phyloP scores from a whole-genome alignment of 2,329 filamentous ascomycete genomes.

The Gnomoniopsis sp. region DNA sequence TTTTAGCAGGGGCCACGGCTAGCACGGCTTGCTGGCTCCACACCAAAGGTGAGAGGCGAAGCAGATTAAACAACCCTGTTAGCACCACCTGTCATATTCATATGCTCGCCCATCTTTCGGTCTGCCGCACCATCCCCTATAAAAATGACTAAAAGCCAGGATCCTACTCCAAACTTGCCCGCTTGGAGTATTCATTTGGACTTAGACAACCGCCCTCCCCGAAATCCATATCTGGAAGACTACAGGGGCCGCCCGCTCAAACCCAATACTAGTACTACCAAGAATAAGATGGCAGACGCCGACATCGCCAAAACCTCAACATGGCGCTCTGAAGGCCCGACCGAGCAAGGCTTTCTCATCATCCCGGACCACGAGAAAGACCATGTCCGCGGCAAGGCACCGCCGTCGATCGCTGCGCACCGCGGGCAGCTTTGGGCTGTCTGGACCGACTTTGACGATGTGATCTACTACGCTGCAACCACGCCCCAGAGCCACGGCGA shows the following conservation, averaged over 20 bases:
- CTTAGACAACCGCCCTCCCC: not conserved
- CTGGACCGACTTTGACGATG: slow-evolving; percentile 28
- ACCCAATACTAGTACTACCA: no score
- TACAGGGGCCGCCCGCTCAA: not conserved
- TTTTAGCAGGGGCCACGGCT: no score
- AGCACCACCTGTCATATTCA: not conserved
- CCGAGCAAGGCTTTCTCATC: slow-evolving; percentile 24
- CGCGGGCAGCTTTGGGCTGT: slow-evolving; percentile 34
- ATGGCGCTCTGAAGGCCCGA: slow-evolving; percentile 30
- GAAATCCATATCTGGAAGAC: not conserved
- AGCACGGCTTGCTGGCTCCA: not conserved
- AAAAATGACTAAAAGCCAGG: not conserved
- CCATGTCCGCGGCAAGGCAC: slow-evolving; percentile 28
- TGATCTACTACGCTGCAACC: slow-evolving; percentile 31
- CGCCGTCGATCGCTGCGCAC: slow-evolving; percentile 32
- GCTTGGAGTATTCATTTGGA: not conserved
- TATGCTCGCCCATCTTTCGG: no score
- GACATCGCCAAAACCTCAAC: slow-evolving; percentile 9
- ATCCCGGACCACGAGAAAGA: slow-evolving; percentile 20
- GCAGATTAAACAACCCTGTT: not conserved
- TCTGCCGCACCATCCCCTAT: not conserved
- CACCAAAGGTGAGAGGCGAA: not conserved
- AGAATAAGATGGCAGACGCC: not conserved
- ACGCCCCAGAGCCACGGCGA: slow-evolving; percentile 21
- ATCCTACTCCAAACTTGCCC: not conserved